Percentiles rank a stretch among this genome's conserved stretches.
Evolutionary conservation across 2,329 filamentous ascomycete genomes (phyloP).

Genomic region (Penicillium sp.): DNA sequence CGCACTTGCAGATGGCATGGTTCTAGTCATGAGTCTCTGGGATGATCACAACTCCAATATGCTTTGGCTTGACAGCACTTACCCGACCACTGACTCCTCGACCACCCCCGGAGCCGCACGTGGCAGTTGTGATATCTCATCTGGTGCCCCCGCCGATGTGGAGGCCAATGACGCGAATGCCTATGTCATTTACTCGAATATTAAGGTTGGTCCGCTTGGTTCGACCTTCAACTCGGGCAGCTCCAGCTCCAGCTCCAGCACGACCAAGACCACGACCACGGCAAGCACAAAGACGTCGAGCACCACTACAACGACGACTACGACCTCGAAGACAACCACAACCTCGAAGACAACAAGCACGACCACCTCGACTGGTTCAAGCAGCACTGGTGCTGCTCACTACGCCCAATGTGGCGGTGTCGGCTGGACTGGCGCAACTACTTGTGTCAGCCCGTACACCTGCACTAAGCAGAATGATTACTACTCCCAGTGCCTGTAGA

Average conservation of each 20-base stretch:
- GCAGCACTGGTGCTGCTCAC: slow-evolving; percentile 19
- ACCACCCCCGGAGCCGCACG: slow-evolving; percentile 51
- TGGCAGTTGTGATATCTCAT: slow-evolving; percentile 54
- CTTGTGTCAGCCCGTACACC: slow-evolving; percentile 33
- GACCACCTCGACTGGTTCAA: slow-evolving; percentile 4
- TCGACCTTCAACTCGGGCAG: slow-evolving; percentile 44
- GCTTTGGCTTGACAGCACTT: slow-evolving; percentile 71
- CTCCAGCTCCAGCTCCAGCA: slow-evolving; percentile 2
- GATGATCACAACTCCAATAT: slow-evolving; percentile 67
- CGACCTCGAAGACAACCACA: background rate
- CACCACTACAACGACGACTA: slow-evolving; percentile 5
- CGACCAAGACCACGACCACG: slow-evolving; percentile 8
- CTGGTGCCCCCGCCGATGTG: slow-evolving; percentile 53
- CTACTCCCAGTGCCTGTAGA: slow-evolving; percentile 41
- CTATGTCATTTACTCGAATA: slow-evolving; percentile 58
- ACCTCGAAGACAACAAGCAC: slow-evolving; percentile 4
- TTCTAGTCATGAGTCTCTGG: slow-evolving; percentile 61
- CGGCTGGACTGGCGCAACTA: slow-evolving; percentile 34
- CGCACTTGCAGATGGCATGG: slow-evolving; percentile 59
- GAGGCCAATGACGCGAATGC: slow-evolving; percentile 49
- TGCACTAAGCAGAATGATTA: slow-evolving; percentile 35
- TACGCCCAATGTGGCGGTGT: slow-evolving; percentile 36
- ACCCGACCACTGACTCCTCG: slow-evolving; percentile 50
- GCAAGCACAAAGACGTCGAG: slow-evolving; percentile 7
- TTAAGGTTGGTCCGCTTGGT: slow-evolving; percentile 57